phyloP scores from a whole-genome alignment of 805 yeast genomes.

The Metschnikowia henanensis region DNA sequence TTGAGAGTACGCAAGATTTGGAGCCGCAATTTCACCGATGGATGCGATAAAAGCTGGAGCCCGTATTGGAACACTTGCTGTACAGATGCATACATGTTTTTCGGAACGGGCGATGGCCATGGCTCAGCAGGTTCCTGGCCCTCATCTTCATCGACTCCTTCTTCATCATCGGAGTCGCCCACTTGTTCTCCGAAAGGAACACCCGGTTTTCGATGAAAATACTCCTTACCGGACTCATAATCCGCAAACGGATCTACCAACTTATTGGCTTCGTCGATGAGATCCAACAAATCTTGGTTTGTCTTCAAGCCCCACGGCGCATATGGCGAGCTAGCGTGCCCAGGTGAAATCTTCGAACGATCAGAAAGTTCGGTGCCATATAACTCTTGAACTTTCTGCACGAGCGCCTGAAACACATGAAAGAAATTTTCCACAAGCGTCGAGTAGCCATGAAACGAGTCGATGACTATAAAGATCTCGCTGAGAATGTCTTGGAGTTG shows the following conservation, averaged over 20 bases:
- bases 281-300: conserved; percentile 42
- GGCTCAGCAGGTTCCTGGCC: background rate
- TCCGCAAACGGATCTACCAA: conserved; percentile 27
- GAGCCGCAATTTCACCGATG: conserved; percentile 53
- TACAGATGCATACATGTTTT: conserved; percentile 54
- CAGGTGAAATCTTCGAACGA: background rate
- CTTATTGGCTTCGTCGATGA: conserved; percentile 40
- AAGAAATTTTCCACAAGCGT: conserved; percentile 73
- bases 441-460: conserved; percentile 81
- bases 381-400: conserved; percentile 44
- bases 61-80: conserved; percentile 68
- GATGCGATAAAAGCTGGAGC: conserved; percentile 66
- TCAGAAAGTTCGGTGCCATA: conserved; percentile 23
- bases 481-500: conserved; percentile 73
- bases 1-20: conserved; percentile 53
- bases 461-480: conserved; percentile 74
- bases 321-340: conserved; percentile 17
- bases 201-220: conserved; percentile 39
- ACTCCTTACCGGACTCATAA: conserved; percentile 39
- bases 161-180: conserved; percentile 27
- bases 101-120: conserved; percentile 73
- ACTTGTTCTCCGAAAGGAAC: conserved; percentile 30
- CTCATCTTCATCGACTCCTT: conserved; percentile 16
- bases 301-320: conserved; percentile 63
- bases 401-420: conserved; percentile 61